Conservation (phyloP, 345 rosid genomes). For the Dipteronia dyeriana region DNA sequence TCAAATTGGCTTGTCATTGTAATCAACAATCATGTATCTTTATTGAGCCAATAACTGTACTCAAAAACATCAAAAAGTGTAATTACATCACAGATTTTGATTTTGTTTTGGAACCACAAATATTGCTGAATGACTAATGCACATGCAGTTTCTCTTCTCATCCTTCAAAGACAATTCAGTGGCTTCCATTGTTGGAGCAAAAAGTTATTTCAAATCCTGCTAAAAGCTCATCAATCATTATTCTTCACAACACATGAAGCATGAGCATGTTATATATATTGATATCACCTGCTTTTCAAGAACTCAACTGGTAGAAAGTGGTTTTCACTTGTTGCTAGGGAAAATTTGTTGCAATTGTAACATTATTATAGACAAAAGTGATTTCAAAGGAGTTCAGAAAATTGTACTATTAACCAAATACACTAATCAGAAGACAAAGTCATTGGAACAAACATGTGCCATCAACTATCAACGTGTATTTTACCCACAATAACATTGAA, state of each 20-base stretch:
- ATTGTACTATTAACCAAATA: not conserved
- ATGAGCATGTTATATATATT: not conserved
- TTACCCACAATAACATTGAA: not conserved
- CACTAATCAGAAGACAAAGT: not conserved
- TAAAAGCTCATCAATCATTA: too few species aligned
- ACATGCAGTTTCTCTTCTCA: constrained; percentile 25
- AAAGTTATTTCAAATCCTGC: not conserved
- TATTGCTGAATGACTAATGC: constrained; percentile 27
- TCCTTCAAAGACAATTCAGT: not conserved
- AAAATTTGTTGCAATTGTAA: not conserved
- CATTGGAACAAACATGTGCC: not conserved
- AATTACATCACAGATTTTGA: not conserved
- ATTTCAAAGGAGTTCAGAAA: not conserved
- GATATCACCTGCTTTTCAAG: not conserved
- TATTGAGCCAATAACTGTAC: not conserved
- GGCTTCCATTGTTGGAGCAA: not conserved
- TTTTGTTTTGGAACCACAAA: not conserved
- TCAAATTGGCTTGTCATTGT: not conserved
- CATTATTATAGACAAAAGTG: not conserved
- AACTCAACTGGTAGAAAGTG: not conserved
- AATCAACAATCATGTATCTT: not conserved
- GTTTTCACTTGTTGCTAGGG: not conserved
- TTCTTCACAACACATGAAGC: not conserved
- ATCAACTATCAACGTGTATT: not conserved
- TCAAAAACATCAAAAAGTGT: not conserved